Evolutionary conservation across 2,329 filamentous ascomycete genomes (phyloP).

Genomic region (Camptophora hylomeconis): DNA sequence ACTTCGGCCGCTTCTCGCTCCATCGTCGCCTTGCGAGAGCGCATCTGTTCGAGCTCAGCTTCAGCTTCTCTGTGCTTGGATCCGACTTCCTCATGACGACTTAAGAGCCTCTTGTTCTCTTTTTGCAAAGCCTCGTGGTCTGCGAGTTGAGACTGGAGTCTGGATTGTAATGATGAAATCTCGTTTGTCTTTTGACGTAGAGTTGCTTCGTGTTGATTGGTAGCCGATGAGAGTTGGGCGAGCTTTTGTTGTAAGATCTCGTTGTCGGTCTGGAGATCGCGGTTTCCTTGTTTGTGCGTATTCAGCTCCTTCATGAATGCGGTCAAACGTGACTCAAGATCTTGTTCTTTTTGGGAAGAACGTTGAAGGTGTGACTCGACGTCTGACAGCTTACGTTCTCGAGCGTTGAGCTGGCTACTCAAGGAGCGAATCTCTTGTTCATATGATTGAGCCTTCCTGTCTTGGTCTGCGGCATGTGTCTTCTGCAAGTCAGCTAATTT

Average conservation of each 20-base stretch:
- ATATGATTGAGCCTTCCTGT: slow-evolving; percentile 11
- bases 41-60: slow-evolving; percentile 76
- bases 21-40: slow-evolving; percentile 68
- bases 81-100: slow-evolving; percentile 68
- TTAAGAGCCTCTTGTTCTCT: slow-evolving; percentile 57
- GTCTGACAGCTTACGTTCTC: slow-evolving; percentile 80
- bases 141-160: slow-evolving; percentile 69
- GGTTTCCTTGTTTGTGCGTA: slow-evolving; percentile 57
- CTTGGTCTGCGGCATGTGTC: slow-evolving; percentile 10
- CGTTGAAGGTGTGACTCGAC: slow-evolving; percentile 73
- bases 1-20: slow-evolving; percentile 83
- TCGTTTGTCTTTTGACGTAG: slow-evolving; percentile 92
- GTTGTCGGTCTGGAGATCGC: slow-evolving; percentile 68
- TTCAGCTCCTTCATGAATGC: slow-evolving; percentile 69
- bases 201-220: slow-evolving; percentile 88
- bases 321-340: slow-evolving; percentile 73
- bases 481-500: slow-evolving; percentile 8
- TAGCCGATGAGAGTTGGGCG: slow-evolving; percentile 74
- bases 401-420: slow-evolving; percentile 75
- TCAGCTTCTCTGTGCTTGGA: slow-evolving; percentile 69
- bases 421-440: slow-evolving; percentile 67
- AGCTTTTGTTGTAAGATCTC: slow-evolving; percentile 73
- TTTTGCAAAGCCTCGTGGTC: slow-evolving; percentile 68
- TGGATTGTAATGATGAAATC: slow-evolving; percentile 67
- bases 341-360: slow-evolving; percentile 78